Base-by-base conservation (phyloP, 2,329 filamentous ascomycete species). In the Xylariaceae sp. region DNA sequence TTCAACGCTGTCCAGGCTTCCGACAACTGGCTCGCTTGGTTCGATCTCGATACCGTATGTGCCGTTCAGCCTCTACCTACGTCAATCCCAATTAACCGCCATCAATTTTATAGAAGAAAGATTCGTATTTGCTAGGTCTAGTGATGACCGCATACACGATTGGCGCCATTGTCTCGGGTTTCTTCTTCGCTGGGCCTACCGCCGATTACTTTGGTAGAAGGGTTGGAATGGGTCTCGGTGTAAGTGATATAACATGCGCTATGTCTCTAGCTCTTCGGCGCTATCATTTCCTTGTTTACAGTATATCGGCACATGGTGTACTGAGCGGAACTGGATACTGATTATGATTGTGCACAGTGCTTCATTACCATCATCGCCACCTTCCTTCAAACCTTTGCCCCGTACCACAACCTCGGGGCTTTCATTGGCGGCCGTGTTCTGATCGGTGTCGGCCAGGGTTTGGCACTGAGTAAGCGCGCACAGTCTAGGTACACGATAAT, bases 1-100 rank as follows among this genome's bases (percentile, higher is more conserved):
- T 89, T 83, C 74, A 89, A 89, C 65, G 83, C 84, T 5, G 78
- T 87, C 6, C 85, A 87, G 66, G 82, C 80, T 31, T 86, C 82
- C 1, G 66, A 80, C 12, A 78, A 87, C 64, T 89, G 85, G 85
- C 69, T 82, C 11, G 71, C 70, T 15, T 88, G 77, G 70, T 86
- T 87, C 66, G 72, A 83, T 58, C 62, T 76, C 43, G 63, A 75
- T 50, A 47, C 62, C 7, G 66, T 68, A 54, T 51, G 66, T 57
- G n/a, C 2, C 11, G 30, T 19, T 31, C 11, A 41, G 43, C 14
- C 15, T 7, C 15, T 19, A 2, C 7, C 7, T 38, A 11, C 33
- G 7, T 15, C 5, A 7, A 31, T 12, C 12, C 15, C 7, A 15
- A 11, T 45, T 54, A 40, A 54, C 40, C 3, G 19, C 19, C 18